These are phyloP conservation scores for Cicer bijugum DNA, from an alignment of 306 rosid genomes.

Conservation along the genomic window DNA sequence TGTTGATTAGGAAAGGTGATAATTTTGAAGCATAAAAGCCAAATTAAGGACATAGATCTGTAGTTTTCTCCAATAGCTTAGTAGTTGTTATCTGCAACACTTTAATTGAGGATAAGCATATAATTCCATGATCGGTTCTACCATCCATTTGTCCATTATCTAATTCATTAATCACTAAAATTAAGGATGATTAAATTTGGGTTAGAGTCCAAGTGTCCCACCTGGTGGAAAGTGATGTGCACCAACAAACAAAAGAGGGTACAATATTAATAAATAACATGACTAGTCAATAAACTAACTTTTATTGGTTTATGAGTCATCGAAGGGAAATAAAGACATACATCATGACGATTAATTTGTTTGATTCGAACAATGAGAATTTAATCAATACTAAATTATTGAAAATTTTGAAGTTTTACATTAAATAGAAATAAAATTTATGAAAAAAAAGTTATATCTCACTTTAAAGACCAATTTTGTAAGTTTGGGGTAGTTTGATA, in stretches of 20 bases:
- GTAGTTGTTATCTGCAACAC: conserved; percentile 34
- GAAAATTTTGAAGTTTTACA: too few species aligned
- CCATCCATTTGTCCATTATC: conserved; percentile 45
- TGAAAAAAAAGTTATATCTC: too few species aligned
- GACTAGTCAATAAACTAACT: conserved; percentile 34
- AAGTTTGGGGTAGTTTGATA: too few species aligned
- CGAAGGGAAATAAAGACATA: conserved; percentile 41
- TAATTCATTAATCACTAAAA: neutral
- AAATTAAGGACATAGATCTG: conserved; percentile 32
- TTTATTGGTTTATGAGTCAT: conserved; percentile 62
- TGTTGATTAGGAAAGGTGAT: conserved; percentile 12
- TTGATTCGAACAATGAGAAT: conserved; percentile 33
- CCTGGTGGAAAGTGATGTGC: conserved; percentile 54
- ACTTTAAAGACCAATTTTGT: too few species aligned
- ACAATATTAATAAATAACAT: neutral
- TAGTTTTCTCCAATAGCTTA: conserved; percentile 36
- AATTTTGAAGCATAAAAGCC: conserved; percentile 32
- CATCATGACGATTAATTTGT: conserved; percentile 31
- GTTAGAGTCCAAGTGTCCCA: conserved; percentile 47
- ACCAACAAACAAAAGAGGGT: conserved; percentile 26
- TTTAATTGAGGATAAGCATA: conserved; percentile 53
- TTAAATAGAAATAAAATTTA: too few species aligned
- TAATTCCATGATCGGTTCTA: conserved; percentile 35
- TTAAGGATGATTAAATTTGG: conserved; percentile 36
- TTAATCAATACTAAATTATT: neutral